phyloP scores from a whole-genome alignment of 495 filamentous ascomycete species.

The Pyrenopolyporus hunteri region DNA sequence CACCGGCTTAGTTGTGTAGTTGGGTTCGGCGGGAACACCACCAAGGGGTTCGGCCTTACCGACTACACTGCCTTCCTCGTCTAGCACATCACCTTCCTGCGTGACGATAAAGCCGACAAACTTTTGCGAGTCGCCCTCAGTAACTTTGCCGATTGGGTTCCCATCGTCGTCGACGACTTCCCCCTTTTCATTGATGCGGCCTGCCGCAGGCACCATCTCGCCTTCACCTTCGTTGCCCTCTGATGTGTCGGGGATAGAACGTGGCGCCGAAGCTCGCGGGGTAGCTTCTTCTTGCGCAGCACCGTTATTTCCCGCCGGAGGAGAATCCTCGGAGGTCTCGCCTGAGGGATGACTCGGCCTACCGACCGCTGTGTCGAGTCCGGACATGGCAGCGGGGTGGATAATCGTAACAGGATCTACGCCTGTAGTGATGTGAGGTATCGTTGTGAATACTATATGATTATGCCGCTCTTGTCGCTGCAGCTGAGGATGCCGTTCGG shows the following conservation, averaged over 20 bases:
- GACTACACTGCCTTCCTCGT: conserved; percentile 64
- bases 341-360: conserved; percentile 21
- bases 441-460: conserved; percentile 23
- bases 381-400: conserved; percentile 42
- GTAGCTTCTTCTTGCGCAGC: background rate
- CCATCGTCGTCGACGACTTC: conserved; percentile 58
- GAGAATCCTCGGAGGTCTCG: conserved; percentile 18
- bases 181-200: conserved; percentile 42
- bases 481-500: conserved; percentile 3
- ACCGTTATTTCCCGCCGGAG: background rate
- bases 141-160: conserved; percentile 62
- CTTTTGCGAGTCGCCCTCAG: conserved; percentile 64
- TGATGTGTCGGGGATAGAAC: conserved; percentile 36
- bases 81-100: conserved; percentile 67
- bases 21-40: conserved; percentile 29
- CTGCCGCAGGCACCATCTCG: conserved; percentile 41
- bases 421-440: conserved; percentile 27
- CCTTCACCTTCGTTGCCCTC: conserved; percentile 34
- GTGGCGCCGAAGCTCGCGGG: conserved; percentile 32
- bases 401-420: conserved; percentile 31
- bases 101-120: conserved; percentile 62
- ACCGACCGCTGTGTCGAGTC: conserved; percentile 29
- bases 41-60: conserved; percentile 62
- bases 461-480: conserved; percentile 3
- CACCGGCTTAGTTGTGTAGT: conserved; percentile 35